Conservation (phyloP, 2,329 filamentous ascomycete genomes). For the Plectosphaerella plurivora region DNA sequence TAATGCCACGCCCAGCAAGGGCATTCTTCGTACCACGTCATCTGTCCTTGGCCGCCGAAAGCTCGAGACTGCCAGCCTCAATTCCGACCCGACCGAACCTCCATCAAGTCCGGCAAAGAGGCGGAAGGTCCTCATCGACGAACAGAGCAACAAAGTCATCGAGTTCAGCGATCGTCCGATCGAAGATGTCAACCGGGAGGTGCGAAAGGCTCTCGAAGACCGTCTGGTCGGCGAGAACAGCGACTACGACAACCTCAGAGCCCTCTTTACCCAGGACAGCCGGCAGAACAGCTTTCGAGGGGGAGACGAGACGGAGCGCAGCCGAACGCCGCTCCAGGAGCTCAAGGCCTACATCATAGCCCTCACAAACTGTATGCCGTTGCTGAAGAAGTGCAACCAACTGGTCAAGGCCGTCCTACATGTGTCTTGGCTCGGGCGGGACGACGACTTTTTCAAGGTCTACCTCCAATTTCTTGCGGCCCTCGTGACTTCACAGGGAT, state of each 20-base stretch:
- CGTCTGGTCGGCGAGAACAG: conserved; percentile 54
- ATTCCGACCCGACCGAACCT: conserved; percentile 28
- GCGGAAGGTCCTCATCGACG: conserved; percentile 55
- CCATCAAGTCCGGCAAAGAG: conserved; percentile 45
- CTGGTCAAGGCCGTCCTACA: conserved; percentile 55
- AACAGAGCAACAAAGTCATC: conserved; percentile 52
- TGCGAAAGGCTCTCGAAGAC: conserved; percentile 50
- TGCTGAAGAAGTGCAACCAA: conserved; percentile 54
- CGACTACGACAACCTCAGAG: conserved; percentile 57
- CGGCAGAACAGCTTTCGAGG: conserved; percentile 27
- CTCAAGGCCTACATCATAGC: conserved; percentile 58
- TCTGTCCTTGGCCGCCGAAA: conserved; percentile 41
- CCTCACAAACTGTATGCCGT: conserved; percentile 57
- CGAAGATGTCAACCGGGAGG: conserved; percentile 51
- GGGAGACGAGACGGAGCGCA: conserved; percentile 37
- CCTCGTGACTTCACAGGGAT: conserved; percentile 77
- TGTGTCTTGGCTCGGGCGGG: conserved; percentile 61
- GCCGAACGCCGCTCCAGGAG: conserved; percentile 44
- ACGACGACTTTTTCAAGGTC: conserved; percentile 60
- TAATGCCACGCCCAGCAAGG: conserved; percentile 41
- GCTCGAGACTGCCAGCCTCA: conserved; percentile 36
- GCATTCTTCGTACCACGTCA: conserved; percentile 43
- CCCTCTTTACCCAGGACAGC: conserved; percentile 49
- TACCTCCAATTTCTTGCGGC: conserved; percentile 66
- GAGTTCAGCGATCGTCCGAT: conserved; percentile 49